Base-by-base conservation (phyloP, 1,139 yeast species). In the Arxiozyma heterogenica region DNA sequence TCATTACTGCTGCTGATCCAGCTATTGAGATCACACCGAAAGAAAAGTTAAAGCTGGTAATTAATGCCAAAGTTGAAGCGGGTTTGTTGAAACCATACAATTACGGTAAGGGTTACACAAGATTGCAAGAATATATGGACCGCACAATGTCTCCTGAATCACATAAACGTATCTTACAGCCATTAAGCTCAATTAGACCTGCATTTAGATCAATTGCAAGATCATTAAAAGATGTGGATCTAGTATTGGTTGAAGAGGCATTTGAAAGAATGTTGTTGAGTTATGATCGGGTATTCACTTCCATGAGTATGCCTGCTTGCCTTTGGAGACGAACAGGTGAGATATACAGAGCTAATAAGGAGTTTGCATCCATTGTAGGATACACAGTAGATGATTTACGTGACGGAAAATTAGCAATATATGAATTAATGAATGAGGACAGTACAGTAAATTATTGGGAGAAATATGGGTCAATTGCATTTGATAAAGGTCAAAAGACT, bases 391-490 rank as follows among this genome's bases (percentile, higher is more conserved):
- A 91, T 66, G 96, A 90, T 66, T 74, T 93, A 64, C 83, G 94
- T 60, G 96, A 93, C 68, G 98, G 98, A 21, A 87, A 86, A 64
- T 73, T 90, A 61, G 95, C 98, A 1, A 89, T 93, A 49, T 91
- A 91, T 69, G 98, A 93, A 71, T 74, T 93, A 58, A 87, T 93
- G 96, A 85, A 93, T 56, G 98, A 91, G 68, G 97, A 91, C 64
- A 86, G 96, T 66, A 95, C 97, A 8, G 98, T 93, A n/a, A 90
- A 89, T 63, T 91, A 90, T 67, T 93, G 98, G 98, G 98, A 93
- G 67, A 91, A 91, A 69, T 93, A 91, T 64, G 97, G 97, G 11
- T 91, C 95, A 12, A 88, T 91, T 66, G 98, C 98, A 1, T 91
- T 93, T 71, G 97, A 91, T 64, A 86, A 91, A 61, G 95, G 95